Base-by-base conservation (phyloP, 1,139 yeast genomes). In the Yamadazyma diospyri region DNA sequence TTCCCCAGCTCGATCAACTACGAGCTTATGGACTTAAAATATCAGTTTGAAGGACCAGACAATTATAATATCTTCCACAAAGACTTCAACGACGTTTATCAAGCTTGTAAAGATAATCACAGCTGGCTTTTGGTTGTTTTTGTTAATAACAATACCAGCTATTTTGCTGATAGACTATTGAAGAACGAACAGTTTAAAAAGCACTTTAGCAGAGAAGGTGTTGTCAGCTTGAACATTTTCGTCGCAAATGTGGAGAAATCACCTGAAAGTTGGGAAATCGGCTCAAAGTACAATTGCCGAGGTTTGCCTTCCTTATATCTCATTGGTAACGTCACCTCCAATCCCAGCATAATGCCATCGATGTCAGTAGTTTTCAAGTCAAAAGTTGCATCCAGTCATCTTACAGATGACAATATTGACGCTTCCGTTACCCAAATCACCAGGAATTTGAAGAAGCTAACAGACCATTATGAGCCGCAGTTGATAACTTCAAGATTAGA, bases 251-350 rank as follows among this genome's bases (percentile, higher is more conserved):
- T 61, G 6, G 59, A 55, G 15, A 47, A 51, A 15, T 60, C 64
- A 35, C 73, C 78, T 0, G 81, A 77, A 47, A 64, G 76, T 2
- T 68, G 57, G 47, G 77, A 72, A 43, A 65, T 77, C 12, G 80
- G 76, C 2, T 48, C 50, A 20, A 53, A 65, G 3, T 76, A 75
- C 50, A 55, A 51, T 24, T 61, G 56, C 4, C 53, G 51, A 28
- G 53, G 61, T 25, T 41, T 69, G 6, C 83, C 83, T 0, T 72
- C 57, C 40, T 42, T 75, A 9, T 57, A 62, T 52, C 47, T 76
- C 25, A 55, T 71, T 20, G 73, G 72, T 3, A 76, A 75, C 39
- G 76, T 75, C 2, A 64, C 78, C 9, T 62, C 73, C 28, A 63
- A 62, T 32, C 78, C 76, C 1, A 54, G 64, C 3, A 53, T 73